Base-by-base conservation (phyloP, 2,329 filamentous ascomycete species). In the Alternaria hordeiaustralica region DNA sequence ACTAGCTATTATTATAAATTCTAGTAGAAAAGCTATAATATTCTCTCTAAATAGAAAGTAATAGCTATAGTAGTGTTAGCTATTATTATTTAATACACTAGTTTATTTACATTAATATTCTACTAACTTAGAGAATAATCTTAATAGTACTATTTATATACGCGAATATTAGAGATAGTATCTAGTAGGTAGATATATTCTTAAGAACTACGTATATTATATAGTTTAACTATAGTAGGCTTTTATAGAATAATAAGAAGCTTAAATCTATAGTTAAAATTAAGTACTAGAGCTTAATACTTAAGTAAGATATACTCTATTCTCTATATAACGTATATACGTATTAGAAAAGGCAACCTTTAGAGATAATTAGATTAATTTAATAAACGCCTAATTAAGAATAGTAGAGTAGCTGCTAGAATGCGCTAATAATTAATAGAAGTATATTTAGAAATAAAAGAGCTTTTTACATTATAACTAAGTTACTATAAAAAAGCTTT, bases 351-450 rank as follows among this genome's bases (percentile, higher is more conserved):
- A 88, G 67, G 25, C 74, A 71, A 54, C 88, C 90, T 3, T 86
- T 86, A 61, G 88, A 85, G 60, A 96, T 85, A 60, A 97, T 84
- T n/a, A 93, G 93, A 76, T 97, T 94, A 43, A 97, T 84, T 61
- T 92, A 88, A 54, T 88, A 91, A 60, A 92, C 79, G 65, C 89
- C 92, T 68, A 89, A 84, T 50, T 87, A 86, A 59, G 89, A 89
- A 70, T 88, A 90, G 80, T 93, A 97, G 73, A 93, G 91, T 87
- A 97, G 92, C 77, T 94, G 92, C 92, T 92, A 97, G 81, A 97
- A 97, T 64, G 91, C 43, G 4, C 49, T 13, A 30, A 28, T n/a
- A 21, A 46, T 26, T 5, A 15, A 50, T 5, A 25, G 13, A 45
- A 58, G 15, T 18, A 51, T 11, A n/a, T 33, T 36, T n/a, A 51